Percentiles rank a stretch among this genome's conserved stretches.
Evolutionary conservation across 2,329 filamentous ascomycete genomes (phyloP).

Genomic region (Purpureocillium takamizusanense): DNA sequence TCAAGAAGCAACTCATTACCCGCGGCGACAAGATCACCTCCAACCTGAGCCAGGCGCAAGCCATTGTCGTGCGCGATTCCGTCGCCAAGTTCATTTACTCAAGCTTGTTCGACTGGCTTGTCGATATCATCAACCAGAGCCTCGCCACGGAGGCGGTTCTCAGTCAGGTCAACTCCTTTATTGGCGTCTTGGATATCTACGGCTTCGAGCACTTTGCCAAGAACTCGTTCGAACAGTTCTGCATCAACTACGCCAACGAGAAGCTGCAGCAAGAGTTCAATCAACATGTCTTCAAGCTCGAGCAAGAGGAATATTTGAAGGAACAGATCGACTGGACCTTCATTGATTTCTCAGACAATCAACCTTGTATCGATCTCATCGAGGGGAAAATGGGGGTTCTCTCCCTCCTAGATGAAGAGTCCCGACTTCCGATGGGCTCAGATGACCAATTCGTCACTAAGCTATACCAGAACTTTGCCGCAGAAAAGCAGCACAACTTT

Average conservation of each 20-base stretch:
- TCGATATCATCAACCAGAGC: conserved; percentile 91
- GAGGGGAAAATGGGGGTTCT: conserved; percentile 93
- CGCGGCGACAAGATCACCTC: conserved; percentile 96
- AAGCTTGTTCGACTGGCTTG: conserved; percentile 95
- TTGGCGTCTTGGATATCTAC: conserved; percentile 98
- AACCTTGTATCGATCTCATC: conserved; percentile 96
- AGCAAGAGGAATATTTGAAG: conserved; percentile 93
- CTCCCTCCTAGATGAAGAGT: conserved; percentile 91
- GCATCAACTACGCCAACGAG: conserved; percentile 99
- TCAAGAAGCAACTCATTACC: conserved; percentile 97
- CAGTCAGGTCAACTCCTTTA: conserved; percentile 76
- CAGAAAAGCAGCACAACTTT: conserved; percentile 88
- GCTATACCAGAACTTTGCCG: conserved; percentile 85
- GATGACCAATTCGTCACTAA: conserved; percentile 97
- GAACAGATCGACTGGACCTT: conserved; percentile 99
- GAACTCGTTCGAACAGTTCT: conserved; percentile 99
- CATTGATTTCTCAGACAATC: conserved; percentile 98
- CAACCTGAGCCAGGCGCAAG: conserved; percentile 88
- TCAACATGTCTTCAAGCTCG: conserved; percentile 96
- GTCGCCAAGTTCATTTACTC: conserved; percentile 99
- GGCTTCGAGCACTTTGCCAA: conserved; percentile 99
- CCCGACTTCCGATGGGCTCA: conserved; percentile 89
- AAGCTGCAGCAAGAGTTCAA: conserved; percentile 99
- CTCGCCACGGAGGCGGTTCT: conserved; percentile 84
- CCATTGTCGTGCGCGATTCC: conserved; percentile 88